Percentiles rank a stretch among this genome's conserved stretches.
Conservation (phyloP, 192 early-diverging fungal genomes). For the Spizellomyces punctatus region DNA sequence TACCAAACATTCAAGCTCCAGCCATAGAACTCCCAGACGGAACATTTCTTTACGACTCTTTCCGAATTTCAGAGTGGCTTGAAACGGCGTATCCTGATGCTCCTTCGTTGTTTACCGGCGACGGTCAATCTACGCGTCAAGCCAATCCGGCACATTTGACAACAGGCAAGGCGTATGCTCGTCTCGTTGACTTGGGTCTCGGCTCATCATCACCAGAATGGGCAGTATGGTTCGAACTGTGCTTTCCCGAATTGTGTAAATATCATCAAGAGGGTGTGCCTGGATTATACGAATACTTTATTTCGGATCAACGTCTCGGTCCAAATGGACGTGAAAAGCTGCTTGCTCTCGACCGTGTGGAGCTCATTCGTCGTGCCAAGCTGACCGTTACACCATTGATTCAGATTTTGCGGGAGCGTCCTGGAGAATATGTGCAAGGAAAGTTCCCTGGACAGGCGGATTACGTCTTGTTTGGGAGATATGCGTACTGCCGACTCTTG, state of each 20-base stretch:
- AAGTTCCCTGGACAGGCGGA: slow-evolving; percentile 35
- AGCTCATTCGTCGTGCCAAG: slow-evolving; percentile 27
- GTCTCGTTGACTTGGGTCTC: slow-evolving; percentile 27
- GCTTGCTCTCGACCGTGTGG: not conserved
- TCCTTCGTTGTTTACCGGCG: slow-evolving; percentile 34
- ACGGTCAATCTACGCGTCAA: not conserved
- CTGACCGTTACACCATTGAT: slow-evolving; percentile 26
- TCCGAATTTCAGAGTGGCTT: slow-evolving; percentile 59
- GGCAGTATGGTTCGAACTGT: slow-evolving; percentile 38
- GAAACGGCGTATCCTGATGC: slow-evolving; percentile 59
- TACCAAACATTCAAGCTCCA: not conserved
- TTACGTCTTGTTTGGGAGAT: slow-evolving; percentile 41
- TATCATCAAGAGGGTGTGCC: not conserved
- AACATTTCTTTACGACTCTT: slow-evolving; percentile 46
- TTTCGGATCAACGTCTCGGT: slow-evolving; percentile 23
- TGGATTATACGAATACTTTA: slow-evolving; percentile 31
- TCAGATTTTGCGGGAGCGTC: slow-evolving; percentile 28
- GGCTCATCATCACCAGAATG: slow-evolving; percentile 38
- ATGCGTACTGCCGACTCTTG: slow-evolving; percentile 30
- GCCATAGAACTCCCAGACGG: slow-evolving; percentile 32
- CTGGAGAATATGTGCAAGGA: slow-evolving; percentile 40
- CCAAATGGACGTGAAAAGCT: slow-evolving; percentile 12
- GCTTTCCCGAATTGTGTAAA: slow-evolving; percentile 1
- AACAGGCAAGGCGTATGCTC: slow-evolving; percentile 29
- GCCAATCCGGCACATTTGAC: not conserved